Conservation (phyloP, 441 rosid genomes). For the Corymbia citriodora region DNA sequence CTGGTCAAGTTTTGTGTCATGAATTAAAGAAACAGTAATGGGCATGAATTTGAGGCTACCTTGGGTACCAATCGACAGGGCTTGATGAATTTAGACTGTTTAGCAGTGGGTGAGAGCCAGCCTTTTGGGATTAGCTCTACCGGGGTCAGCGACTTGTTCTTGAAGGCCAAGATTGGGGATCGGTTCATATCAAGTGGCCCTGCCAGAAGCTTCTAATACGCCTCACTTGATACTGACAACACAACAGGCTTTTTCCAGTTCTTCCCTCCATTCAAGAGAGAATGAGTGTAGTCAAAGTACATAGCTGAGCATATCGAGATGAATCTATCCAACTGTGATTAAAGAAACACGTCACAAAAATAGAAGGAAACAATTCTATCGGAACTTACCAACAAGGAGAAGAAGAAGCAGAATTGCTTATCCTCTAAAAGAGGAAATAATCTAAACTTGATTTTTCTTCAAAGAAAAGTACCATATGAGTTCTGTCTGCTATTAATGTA, state of each 20-base stretch:
- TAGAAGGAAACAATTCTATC: neutral
- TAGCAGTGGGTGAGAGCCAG: neutral
- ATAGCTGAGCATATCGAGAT: slow-evolving; percentile 3
- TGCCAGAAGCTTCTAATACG: slow-evolving; percentile 56
- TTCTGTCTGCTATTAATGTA: too few species aligned
- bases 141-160: slow-evolving; percentile 46
- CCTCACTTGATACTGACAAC: slow-evolving; percentile 55
- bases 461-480: too few species aligned
- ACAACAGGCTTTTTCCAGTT: slow-evolving; percentile 7
- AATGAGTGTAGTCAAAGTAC: slow-evolving; percentile 4
- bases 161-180: slow-evolving; percentile 61
- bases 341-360: neutral
- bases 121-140: slow-evolving; percentile 25
- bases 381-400: neutral
- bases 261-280: neutral
- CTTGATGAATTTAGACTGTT: slow-evolving; percentile 32
- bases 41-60: slow-evolving; percentile 11
- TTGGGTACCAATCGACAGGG: slow-evolving; percentile 47
- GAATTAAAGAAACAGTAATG: neutral
- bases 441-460: too few species aligned
- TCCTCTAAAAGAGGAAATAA: too few species aligned
- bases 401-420: too few species aligned
- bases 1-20: neutral
- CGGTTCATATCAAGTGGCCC: slow-evolving; percentile 52
- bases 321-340: slow-evolving; percentile 3